A percentile compares a stretch with the other conserved stretches of the same genome.
Evolutionary conservation across 2,329 filamentous ascomycete genomes (phyloP).

Genomic region (Plectosphaerella plurivora): DNA sequence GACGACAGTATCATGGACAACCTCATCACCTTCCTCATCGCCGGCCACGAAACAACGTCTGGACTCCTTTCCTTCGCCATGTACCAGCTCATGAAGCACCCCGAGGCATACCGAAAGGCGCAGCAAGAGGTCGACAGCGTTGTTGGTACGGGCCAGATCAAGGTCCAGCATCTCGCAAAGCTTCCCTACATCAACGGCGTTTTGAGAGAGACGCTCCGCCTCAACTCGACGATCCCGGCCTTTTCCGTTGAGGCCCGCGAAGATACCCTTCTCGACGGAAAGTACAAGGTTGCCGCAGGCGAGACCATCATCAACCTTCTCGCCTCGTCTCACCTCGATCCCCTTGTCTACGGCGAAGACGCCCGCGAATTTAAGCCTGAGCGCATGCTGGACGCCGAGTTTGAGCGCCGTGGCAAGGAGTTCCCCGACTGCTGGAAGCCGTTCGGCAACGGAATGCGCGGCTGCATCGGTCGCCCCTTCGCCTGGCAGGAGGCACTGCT

Average conservation of each 20-base stretch:
- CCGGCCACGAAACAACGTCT: conserved; percentile 66
- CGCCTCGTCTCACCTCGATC: conserved; percentile 48
- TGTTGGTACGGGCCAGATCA: conserved; percentile 51
- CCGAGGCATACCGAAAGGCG: conserved; percentile 53
- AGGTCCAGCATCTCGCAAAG: conserved; percentile 53
- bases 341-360: conserved; percentile 50
- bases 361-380: conserved; percentile 56
- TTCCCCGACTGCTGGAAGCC: conserved; percentile 40
- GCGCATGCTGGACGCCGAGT: conserved; percentile 54
- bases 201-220: conserved; percentile 48
- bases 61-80: conserved; percentile 63
- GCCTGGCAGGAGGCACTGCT: conserved; percentile 50
- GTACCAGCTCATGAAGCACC: conserved; percentile 61
- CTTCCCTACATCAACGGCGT: conserved; percentile 60
- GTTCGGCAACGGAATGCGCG: conserved; percentile 48
- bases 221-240: conserved; percentile 20
- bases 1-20: conserved; percentile 60
- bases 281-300: conserved; percentile 44
- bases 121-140: conserved; percentile 66
- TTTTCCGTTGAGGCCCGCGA: conserved; percentile 25
- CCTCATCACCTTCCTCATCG: conserved; percentile 66
- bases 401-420: conserved; percentile 28
- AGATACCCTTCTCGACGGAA: conserved; percentile 43
- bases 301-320: conserved; percentile 41
- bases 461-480: conserved; percentile 49